phyloP scores from a whole-genome alignment of 768 basidiomycete species.

The Pholiota microspora region DNA sequence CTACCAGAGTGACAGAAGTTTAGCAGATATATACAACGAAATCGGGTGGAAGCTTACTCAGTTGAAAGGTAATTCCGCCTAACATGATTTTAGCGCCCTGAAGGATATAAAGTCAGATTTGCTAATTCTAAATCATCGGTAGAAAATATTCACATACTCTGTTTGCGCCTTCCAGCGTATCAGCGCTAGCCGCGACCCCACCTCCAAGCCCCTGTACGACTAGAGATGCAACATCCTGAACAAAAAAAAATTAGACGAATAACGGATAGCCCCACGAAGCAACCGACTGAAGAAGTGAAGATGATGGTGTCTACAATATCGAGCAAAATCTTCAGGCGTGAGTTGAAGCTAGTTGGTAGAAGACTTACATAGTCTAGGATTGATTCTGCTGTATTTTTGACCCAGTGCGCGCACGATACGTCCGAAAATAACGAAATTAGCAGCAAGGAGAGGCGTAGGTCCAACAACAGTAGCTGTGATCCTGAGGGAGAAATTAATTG shows the following conservation, averaged over 20 bases:
- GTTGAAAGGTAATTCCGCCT: slow-evolving; percentile 49
- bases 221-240: background rate
- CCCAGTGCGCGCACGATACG: slow-evolving; percentile 42
- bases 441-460: slow-evolving; percentile 45
- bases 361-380: slow-evolving; percentile 25
- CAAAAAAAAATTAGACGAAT: background rate
- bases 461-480: slow-evolving; percentile 51
- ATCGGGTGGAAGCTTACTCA: slow-evolving; percentile 19
- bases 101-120: background rate
- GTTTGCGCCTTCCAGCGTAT: background rate
- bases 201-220: background rate
- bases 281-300: slow-evolving; percentile 35
- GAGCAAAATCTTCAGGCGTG: too few species aligned
- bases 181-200: background rate
- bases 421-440: slow-evolving; percentile 59
- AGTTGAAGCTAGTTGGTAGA: too few species aligned
- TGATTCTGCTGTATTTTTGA: slow-evolving; percentile 42
- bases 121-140: background rate
- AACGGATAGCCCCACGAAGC: background rate
- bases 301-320: slow-evolving; percentile 37
- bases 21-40: background rate
- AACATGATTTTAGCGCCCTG: slow-evolving; percentile 53
- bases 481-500: slow-evolving; percentile 24
- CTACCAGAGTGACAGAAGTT: slow-evolving; percentile 18
- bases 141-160: background rate